Percentiles rank a stretch among this genome's conserved stretches.
Evolutionary conservation across 306 rosid genomes (phyloP).

Genomic region (Prosopis cineraria): DNA sequence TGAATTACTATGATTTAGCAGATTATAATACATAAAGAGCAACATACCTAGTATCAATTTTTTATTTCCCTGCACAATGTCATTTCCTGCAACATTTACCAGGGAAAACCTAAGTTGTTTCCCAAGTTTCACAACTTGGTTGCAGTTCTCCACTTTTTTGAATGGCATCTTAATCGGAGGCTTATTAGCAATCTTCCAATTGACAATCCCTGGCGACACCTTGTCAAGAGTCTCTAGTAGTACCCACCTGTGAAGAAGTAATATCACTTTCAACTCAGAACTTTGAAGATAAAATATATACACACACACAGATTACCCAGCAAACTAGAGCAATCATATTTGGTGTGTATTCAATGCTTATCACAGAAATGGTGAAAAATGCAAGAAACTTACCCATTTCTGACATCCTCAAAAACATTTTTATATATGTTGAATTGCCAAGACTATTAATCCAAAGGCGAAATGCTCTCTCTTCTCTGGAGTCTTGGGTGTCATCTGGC

Average conservation of each 20-base stretch:
- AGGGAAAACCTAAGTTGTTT: constrained; percentile 87
- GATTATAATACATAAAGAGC: not conserved
- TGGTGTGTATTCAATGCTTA: not conserved
- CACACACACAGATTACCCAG: not conserved
- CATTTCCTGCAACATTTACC: constrained; percentile 95
- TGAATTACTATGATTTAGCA: not conserved
- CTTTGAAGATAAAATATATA: not conserved
- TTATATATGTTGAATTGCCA: constrained; percentile 77
- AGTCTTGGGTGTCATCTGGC: constrained; percentile 80
- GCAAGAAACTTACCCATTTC: constrained; percentile 63
- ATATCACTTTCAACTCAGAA: constrained; percentile 15
- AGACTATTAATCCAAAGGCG: constrained; percentile 96
- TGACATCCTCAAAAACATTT: constrained; percentile 95
- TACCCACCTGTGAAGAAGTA: constrained; percentile 68
- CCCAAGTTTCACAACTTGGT: constrained; percentile 91
- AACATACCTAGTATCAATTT: constrained; percentile 83
- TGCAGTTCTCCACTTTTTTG: constrained; percentile 94
- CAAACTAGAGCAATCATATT: constrained; percentile 14
- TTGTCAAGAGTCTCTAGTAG: constrained; percentile 90
- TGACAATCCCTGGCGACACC: constrained; percentile 87
- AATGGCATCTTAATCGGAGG: constrained; percentile 99
- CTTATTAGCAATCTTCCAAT: constrained; percentile 91
- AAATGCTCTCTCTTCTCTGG: constrained; percentile 97
- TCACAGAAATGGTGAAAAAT: not conserved
- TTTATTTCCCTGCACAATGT: constrained; percentile 91